Base-by-base conservation (phyloP, 495 filamentous ascomycete genomes). In the Hypoxylon perforatum region DNA sequence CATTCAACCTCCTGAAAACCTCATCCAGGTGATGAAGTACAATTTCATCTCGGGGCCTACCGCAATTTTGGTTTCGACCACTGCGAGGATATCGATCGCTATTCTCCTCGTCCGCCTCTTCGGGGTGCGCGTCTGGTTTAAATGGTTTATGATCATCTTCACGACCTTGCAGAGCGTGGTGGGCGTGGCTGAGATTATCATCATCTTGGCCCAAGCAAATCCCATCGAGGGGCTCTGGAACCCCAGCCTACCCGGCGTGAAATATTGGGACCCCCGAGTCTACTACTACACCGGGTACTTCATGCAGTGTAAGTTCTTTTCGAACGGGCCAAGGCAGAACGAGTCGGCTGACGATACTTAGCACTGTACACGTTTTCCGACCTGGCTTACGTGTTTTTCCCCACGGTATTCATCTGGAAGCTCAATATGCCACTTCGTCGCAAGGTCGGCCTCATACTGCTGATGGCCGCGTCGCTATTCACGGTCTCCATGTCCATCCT, bases 31-130 rank as follows among this genome's bases (percentile, higher is more conserved):
- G 25, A 28, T 28, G 25, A 3, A 28, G 25, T 28, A 28, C 25
- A 28, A 28, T 11, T 41, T 2, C 3, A 41, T 41, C 38, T 11
- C 2, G 12, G 3, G 2, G 3, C 2, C 12, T 11, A 14, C 9
- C 9, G 2, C 12, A 3, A 41, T 41, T 11, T 11, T 11, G 3
- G 15, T 41, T 17, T 41, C 38, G 2, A 14, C 12, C 38, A 3
- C 9, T 3, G 38, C 67, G 4, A 60, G 67, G 11, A 57, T 71
- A 1, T 67, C 67, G 1, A 59, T 63, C n/a, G 35, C 56, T 11
- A 67, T 71, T 7, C 18, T 62, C 2, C 63, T 71, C 23, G 21
- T 67, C 17, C 57, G 51, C 45, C 35, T 67, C 3, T 71, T 71
- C 38, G 67, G 50, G 14, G 14, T 48, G 15, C 42, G 49, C 7